Evolutionary conservation across 345 rosid genomes (phyloP).

Genomic region (Camelina laxa): DNA sequence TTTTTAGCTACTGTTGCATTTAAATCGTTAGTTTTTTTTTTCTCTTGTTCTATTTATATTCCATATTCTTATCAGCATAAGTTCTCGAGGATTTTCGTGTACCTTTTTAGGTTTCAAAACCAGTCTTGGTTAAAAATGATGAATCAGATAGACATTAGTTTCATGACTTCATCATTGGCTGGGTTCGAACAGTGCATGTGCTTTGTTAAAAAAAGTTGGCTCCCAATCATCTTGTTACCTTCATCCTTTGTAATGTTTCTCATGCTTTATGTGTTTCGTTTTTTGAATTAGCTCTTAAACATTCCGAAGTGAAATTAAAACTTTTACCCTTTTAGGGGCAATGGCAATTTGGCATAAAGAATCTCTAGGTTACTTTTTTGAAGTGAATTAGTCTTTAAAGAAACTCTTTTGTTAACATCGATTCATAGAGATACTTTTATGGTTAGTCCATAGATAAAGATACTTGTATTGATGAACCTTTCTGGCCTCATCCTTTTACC

Average conservation of each 20-base stretch:
- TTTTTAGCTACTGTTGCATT: conserved; percentile 12
- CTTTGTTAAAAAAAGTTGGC: background rate
- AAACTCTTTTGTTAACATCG: background rate
- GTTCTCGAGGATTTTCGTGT: background rate
- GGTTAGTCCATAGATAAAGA: conserved; percentile 3
- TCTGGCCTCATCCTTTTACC: background rate
- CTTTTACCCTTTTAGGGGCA: background rate
- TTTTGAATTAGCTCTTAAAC: background rate
- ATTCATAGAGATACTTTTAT: conserved; percentile 17
- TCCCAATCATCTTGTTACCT: background rate
- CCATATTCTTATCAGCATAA: background rate
- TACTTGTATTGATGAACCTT: background rate
- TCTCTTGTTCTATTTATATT: background rate
- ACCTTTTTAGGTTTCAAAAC: conserved; percentile 1
- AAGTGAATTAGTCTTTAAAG: background rate
- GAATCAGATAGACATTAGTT: background rate
- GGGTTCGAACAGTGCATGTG: background rate
- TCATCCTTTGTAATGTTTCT: conserved; percentile 2
- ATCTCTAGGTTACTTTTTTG: conserved; percentile 16
- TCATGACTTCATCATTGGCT: background rate
- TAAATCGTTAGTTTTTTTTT: background rate
- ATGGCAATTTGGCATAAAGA: background rate
- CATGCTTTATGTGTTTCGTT: conserved; percentile 6
- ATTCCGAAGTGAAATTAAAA: background rate
- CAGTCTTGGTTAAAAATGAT: conserved; percentile 9